A percentile compares a stretch with the other conserved stretches of the same genome.
These are phyloP conservation scores for Lotmaria passim DNA, from an alignment of 208 protist genomes.

Conservation along the genomic window DNA sequence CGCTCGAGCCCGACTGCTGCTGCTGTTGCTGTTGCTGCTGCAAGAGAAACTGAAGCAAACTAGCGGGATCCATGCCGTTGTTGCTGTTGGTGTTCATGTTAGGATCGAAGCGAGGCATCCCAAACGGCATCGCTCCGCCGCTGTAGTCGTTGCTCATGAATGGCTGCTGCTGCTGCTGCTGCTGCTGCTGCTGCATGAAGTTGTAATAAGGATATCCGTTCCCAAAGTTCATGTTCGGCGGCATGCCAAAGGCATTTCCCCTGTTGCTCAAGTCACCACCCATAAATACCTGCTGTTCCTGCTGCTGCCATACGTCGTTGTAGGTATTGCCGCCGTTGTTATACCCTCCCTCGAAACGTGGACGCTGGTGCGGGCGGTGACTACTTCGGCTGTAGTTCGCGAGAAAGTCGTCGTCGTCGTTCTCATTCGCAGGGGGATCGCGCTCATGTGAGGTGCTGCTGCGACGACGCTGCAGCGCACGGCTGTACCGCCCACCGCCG, in stretches of 20 bases:
- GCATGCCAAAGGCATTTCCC: background rate
- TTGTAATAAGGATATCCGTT: background rate
- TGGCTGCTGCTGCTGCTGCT: constrained; percentile 3
- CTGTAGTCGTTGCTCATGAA: background rate
- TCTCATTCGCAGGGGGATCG: background rate
- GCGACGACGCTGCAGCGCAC: too few species aligned
- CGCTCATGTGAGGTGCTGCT: constrained; percentile 1
- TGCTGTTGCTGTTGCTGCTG: constrained; percentile 33
- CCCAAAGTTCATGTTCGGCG: background rate
- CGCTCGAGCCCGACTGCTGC: background rate
- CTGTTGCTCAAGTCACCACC: background rate
- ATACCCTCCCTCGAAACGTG: background rate
- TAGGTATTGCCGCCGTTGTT: background rate
- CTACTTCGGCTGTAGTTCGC: background rate
- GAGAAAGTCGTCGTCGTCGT: background rate
- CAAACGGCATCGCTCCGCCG: constrained; percentile 17
- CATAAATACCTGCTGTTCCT: constrained; percentile 8
- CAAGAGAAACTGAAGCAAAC: constrained; percentile 35
- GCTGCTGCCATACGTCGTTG: constrained; percentile 27
- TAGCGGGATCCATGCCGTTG: constrained; percentile 19
- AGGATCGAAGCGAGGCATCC: background rate
- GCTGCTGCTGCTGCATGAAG: background rate
- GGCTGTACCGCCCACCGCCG: constrained; percentile 1
- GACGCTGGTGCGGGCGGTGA: constrained; percentile 3
- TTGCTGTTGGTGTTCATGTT: constrained; percentile 4